Base-by-base conservation (phyloP, 23 red algal species). In the Gracilaria gracilis region DNA sequence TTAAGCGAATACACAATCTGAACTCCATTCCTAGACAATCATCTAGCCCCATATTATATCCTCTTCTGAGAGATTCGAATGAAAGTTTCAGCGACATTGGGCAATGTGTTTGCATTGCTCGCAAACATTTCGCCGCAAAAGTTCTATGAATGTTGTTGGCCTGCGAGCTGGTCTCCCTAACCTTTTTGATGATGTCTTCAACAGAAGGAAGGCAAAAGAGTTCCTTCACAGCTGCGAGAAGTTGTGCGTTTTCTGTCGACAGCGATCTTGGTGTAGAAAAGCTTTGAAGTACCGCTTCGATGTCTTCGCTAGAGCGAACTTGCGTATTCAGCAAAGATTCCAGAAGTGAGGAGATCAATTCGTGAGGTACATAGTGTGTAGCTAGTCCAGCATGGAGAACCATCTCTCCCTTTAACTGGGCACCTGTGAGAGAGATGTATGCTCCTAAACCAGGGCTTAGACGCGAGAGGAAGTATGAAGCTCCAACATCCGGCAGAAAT, bases 401-500 rank as follows among this genome's bases (percentile, higher is more conserved):
- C 61, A 93, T 47, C 28, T 65, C 44, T 19, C 97, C 97, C 34
- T 39, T 80, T 42, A 99, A 36, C 9, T 79, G 80, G 23, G 90
- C 97, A 3, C 97, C 97, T 19, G 97, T 96, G 15, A 96, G 74
- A 61, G 85, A 85, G 35, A 99, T 70, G 65, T 89, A 98, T 23
- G 53, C 29, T 2, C 97, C 93, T 12, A 84, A 61, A 38, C 93
- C 83, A 32, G 88, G 50, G 29, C 36, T 67, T 33, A 99, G 38
- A 31, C 93, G 82, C 17, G 91, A 79, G 29, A 99, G 78, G 32
- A 99, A 83, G 81, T 86, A 82, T 28, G 91, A 81, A 21, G 93
- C 97, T 17, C 94, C 97, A 69, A 95, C 85, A 81, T 99, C 97
- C 17, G 97, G 97, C 40, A 79, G 75, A 49, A 99, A 71, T 15